phyloP scores from a whole-genome alignment of 1,284 basidiomycete genomes.

The Coriolopsis trogii region DNA sequence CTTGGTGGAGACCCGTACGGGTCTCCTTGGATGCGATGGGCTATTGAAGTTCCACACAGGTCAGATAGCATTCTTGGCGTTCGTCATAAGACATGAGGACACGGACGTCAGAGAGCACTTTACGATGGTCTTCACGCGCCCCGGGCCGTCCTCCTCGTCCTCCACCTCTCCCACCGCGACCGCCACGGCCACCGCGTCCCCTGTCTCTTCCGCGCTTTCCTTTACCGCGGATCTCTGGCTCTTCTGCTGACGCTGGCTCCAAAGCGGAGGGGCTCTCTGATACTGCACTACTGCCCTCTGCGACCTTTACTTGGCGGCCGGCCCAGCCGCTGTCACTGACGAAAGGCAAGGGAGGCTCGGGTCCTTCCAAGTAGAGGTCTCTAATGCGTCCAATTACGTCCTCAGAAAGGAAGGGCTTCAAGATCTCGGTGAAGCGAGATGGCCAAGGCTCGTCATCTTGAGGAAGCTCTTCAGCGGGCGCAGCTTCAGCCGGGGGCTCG shows the following conservation, averaged over 20 bases:
- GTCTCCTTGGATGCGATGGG: conserved; percentile 82
- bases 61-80: conserved; percentile 24
- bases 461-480: not conserved
- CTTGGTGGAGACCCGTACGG: conserved; percentile 83
- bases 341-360: conserved; percentile 56
- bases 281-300: conserved; percentile 32
- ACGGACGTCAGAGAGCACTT: conserved; percentile 80
- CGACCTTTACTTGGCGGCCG: conserved; percentile 43
- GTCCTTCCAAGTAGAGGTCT: conserved; percentile 75
- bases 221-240: conserved; percentile 32
- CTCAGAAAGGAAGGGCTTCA: conserved; percentile 66
- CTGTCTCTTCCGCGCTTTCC: conserved; percentile 46
- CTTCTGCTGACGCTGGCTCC: conserved; percentile 30
- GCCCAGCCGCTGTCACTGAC: conserved; percentile 72
- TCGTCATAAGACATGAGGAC: conserved; percentile 16
- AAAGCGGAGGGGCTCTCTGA: conserved; percentile 18
- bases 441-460: conserved; percentile 60
- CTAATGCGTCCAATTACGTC: conserved; percentile 66
- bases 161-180: conserved; percentile 46
- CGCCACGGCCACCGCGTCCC: conserved; percentile 47
- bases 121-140: conserved; percentile 64
- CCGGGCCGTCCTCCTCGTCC: conserved; percentile 45
- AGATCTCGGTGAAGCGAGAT: conserved; percentile 53
- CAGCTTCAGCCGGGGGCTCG: not conserved
- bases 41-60: conserved; percentile 42